Base-by-base conservation (phyloP, 106 monocot species). In the Dendrobium nobile region DNA sequence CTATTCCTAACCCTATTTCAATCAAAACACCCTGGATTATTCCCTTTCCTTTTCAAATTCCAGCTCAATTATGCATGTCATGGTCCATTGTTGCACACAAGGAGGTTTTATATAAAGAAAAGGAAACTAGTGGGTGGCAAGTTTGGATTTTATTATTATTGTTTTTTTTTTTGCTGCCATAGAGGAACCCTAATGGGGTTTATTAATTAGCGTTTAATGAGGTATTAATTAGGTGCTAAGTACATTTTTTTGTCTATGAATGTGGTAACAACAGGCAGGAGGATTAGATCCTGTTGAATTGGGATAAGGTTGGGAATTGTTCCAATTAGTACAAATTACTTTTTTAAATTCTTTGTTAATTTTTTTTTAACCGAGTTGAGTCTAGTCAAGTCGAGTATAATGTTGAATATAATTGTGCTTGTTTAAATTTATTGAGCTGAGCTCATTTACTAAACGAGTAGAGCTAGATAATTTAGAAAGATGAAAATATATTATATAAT, bases 1-100 rank as follows among this genome's bases (percentile, higher is more conserved):
- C 51, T 15, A 51, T 51, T 51, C 76, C 76, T 26, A 40, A 13
- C 58, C 56, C 51, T 82, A 45, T 65, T 47, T 43, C 61, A 58
- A 82, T 76, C 44, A 44, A 81, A 75, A 74, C 82, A 82, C 77
- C 76, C 82, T 77, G 82, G 75, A 76, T 44, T 61, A 82, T 77
- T 77, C 65, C 82, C 75, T 43, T 43, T 55, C 58, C 17, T 64
- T 64, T 47, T 65, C 16, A 13, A 11, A 3, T 48, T 28, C 47
- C 77, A 77, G 48, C 77, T 48, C 77, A 54, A 77, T 77, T 31
- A 76, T 76, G 43, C 43, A 76, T 44, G 75, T 11, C 1, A 33
- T 3, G 47, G 75, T 24, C 45, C 75, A 17, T 4, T 9, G 40
- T 72, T 4, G 72, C 72, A 40, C n/a, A 26, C 67, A 67, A 27